Conservation (phyloP, 179 eudicot species). For the Beta macrorhiza region DNA sequence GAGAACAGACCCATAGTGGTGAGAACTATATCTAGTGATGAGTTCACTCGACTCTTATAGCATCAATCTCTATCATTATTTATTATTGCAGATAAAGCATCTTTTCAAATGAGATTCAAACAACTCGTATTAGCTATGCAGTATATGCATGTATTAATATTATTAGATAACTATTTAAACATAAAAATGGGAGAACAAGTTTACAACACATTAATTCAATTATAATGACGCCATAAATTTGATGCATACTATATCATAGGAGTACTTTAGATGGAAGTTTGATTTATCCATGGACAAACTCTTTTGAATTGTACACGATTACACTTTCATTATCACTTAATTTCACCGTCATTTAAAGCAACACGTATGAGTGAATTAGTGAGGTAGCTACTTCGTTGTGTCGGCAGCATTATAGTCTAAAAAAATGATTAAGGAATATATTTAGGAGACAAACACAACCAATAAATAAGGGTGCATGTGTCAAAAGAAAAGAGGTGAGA, state of each 20-base stretch:
- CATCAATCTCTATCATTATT: too few species aligned
- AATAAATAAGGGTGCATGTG: constrained; percentile 18
- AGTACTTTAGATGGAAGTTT: too few species aligned
- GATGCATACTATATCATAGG: too few species aligned
- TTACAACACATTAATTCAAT: neutral
- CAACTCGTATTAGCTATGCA: too few species aligned
- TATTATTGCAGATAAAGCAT: too few species aligned
- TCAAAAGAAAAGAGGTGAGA: constrained; percentile 4
- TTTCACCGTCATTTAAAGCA: neutral
- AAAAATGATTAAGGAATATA: constrained; percentile 25
- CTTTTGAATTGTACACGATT: neutral
- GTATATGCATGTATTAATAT: too few species aligned
- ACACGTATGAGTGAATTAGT: neutral
- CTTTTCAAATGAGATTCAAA: too few species aligned
- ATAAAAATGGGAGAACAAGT: neutral
- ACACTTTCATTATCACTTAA: neutral
- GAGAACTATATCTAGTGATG: too few species aligned
- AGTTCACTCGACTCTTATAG: too few species aligned
- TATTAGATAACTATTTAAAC: too few species aligned
- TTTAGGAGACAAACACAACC: constrained; percentile 25
- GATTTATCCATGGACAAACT: too few species aligned
- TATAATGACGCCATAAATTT: neutral
- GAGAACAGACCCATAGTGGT: too few species aligned
- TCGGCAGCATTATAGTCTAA: constrained; percentile 21
- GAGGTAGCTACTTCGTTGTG: constrained; percentile 12